A percentile compares a stretch with the other conserved stretches of the same genome.
These are phyloP conservation scores for Kurtzmaniella quercitrusa DNA, from an alignment of 1,139 yeast genomes.

Conservation along the genomic window DNA sequence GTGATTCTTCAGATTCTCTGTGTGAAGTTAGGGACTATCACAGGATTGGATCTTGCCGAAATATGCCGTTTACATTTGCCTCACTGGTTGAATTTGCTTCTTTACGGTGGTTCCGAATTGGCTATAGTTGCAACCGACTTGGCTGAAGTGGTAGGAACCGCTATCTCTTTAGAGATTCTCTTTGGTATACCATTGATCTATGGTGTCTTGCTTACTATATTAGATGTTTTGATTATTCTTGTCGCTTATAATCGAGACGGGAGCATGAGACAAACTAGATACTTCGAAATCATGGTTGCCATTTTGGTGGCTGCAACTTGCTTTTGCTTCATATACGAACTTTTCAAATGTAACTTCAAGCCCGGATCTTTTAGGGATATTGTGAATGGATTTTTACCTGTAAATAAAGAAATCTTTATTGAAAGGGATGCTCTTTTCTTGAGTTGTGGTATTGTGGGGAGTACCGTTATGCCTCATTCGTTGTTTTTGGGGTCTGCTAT, in stretches of 20 bases:
- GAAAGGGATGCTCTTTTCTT: slow-evolving; percentile 61
- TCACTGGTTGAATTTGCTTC: slow-evolving; percentile 47
- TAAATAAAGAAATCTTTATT: slow-evolving; percentile 40
- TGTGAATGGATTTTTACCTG: slow-evolving; percentile 62
- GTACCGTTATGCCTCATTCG: slow-evolving; percentile 84
- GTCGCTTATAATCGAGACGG: slow-evolving; percentile 75
- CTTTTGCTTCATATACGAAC: slow-evolving; percentile 57
- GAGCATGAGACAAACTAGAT: slow-evolving; percentile 57
- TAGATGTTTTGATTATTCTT: slow-evolving; percentile 67
- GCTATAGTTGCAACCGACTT: slow-evolving; percentile 79
- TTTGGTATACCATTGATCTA: slow-evolving; percentile 62
- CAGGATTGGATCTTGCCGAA: slow-evolving; percentile 75
- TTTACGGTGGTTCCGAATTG: slow-evolving; percentile 65
- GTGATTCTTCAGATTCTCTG: slow-evolving; percentile 68
- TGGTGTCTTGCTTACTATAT: slow-evolving; percentile 66
- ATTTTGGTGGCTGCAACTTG: slow-evolving; percentile 62
- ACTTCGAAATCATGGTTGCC: slow-evolving; percentile 65
- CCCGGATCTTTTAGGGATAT: slow-evolving; percentile 32
- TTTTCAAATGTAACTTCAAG: slow-evolving; percentile 48
- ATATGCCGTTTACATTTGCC: slow-evolving; percentile 68
- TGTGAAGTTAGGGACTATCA: slow-evolving; percentile 72
- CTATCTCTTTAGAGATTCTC: slow-evolving; percentile 66
- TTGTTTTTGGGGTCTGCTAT: slow-evolving; percentile 71
- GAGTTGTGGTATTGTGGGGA: slow-evolving; percentile 72
- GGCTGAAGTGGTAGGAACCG: slow-evolving; percentile 82